Evolutionary conservation across 805 yeast species (phyloP), one percentile per base, ranked within the genome.

Genomic region (Pichia scutulata): DNA sequence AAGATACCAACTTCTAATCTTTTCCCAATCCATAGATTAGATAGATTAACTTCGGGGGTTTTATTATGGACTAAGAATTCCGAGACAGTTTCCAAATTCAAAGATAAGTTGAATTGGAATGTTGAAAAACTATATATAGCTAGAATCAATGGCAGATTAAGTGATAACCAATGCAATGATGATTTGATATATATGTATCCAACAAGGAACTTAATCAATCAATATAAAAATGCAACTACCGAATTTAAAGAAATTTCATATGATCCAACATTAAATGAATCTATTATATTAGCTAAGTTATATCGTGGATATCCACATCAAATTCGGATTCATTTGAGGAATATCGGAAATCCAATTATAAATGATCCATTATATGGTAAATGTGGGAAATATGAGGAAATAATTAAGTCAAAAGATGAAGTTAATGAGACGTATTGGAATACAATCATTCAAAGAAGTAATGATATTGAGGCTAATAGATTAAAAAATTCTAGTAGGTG

Each of bases 231-330:
- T 9, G 60, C 66, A 10, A 43, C 28, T 2, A 65, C 68, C 0
- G 25, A 28, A 6, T 63, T 64, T 44, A 43, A 52, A 21, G 44
- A 49, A 21, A 3, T 61, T 1, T 14, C 25, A 18, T 74, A 73
- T 55, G 59, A 62, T 52, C 36, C 47, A 2, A 48, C 52, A 6
- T 39, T 45, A 16, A 52, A 61, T 37, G 52, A 74, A 53, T 72
- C 77, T 49, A 56, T 76, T 1, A 74, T 78, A 3, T 40, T 56
- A 47, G 77, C 81, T 53, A 56, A 57, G 26, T 80, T 81, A 0
- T 48, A 69, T 3, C 70, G 78, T 0, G 83, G 83, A 0, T 69
- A 72, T 46, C 74, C 72, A 64, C 83, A 78, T 62, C 83, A 78
- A 57, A 75, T 78, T 21, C 63, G 83, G 14, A 75, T 78, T 8